These are phyloP conservation scores for Dichotomopilus funicola DNA, from an alignment of 2,329 filamentous ascomycete species.

Conservation along the genomic window DNA sequence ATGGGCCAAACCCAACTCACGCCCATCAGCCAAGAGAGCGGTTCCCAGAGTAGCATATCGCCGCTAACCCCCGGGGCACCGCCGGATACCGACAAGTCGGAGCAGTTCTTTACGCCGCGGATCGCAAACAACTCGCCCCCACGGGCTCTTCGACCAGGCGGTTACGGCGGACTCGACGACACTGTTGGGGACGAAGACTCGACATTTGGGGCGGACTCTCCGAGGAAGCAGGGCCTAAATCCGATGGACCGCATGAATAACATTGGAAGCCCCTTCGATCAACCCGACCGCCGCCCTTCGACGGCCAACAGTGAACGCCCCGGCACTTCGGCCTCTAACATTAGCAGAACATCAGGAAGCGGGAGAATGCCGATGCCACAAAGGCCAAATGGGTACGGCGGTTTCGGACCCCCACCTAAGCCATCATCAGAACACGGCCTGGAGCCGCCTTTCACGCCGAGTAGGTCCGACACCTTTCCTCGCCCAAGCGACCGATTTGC, in stretches of 20 bases:
- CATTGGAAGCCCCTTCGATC: slow-evolving; percentile 59
- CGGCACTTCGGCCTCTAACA: slow-evolving; percentile 29
- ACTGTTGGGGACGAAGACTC: slow-evolving; percentile 34
- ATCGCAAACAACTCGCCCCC: slow-evolving; percentile 40
- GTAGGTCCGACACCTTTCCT: slow-evolving; percentile 49
- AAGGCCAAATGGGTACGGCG: slow-evolving; percentile 50
- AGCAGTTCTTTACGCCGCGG: slow-evolving; percentile 41
- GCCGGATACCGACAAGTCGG: slow-evolving; percentile 36
- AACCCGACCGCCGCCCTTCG: slow-evolving; percentile 31
- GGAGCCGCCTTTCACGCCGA: slow-evolving; percentile 33
- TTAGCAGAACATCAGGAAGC: slow-evolving; percentile 28
- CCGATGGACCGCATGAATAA: slow-evolving; percentile 50
- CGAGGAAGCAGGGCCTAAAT: slow-evolving; percentile 34
- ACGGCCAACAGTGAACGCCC: slow-evolving; percentile 23
- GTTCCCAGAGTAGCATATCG: slow-evolving; percentile 53
- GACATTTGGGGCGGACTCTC: slow-evolving; percentile 43
- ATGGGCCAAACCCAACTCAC: slow-evolving; percentile 53
- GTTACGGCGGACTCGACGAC: slow-evolving; percentile 44
- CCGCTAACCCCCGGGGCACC: slow-evolving; percentile 49
- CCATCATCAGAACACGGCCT: slow-evolving; percentile 32
- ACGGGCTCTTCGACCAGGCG: slow-evolving; percentile 37
- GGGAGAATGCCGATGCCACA: slow-evolving; percentile 35
- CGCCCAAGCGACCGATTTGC: slow-evolving; percentile 34
- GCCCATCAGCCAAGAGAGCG: slow-evolving; percentile 54
- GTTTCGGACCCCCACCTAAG: slow-evolving; percentile 46